Evolutionary conservation across 306 rosid genomes (phyloP).

Genomic region (Bauhinia variegata): DNA sequence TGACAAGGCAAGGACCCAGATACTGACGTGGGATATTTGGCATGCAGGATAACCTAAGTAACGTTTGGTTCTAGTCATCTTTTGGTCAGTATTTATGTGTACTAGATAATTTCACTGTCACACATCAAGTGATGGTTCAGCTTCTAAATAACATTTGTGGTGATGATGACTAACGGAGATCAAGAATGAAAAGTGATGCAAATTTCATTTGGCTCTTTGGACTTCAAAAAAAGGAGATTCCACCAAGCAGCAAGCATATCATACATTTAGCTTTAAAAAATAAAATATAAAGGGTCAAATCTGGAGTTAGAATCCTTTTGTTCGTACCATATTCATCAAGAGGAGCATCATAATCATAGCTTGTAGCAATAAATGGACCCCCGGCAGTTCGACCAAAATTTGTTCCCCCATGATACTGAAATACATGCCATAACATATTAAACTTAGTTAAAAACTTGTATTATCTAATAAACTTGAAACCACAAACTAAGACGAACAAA

Average conservation of each 20-base stretch:
- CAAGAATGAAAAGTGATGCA: conserved; percentile 5
- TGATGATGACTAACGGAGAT: background rate
- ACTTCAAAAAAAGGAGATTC: conserved; percentile 13
- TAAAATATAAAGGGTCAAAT: conserved; percentile 8
- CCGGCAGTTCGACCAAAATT: conserved; percentile 99
- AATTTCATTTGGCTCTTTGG: background rate
- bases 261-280: conserved; percentile 4
- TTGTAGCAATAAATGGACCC: conserved; percentile 94
- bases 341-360: conserved; percentile 98
- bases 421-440: conserved; percentile 34
- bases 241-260: conserved; percentile 3
- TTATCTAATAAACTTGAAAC: background rate
- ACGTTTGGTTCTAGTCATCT: background rate
- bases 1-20: conserved; percentile 15
- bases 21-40: background rate
- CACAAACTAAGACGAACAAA: conserved; percentile 21
- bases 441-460: conserved; percentile 13
- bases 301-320: conserved; percentile 10
- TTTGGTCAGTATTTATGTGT: conserved; percentile 4
- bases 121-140: conserved; percentile 23
- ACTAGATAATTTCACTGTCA: conserved; percentile 7
- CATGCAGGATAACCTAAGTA: background rate
- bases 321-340: conserved; percentile 89
- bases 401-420: conserved; percentile 96
- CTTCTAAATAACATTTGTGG: background rate